These are phyloP conservation scores for Leptodontidium sp. DNA, from an alignment of 2,329 filamentous ascomycete genomes.

Conservation along the genomic window DNA sequence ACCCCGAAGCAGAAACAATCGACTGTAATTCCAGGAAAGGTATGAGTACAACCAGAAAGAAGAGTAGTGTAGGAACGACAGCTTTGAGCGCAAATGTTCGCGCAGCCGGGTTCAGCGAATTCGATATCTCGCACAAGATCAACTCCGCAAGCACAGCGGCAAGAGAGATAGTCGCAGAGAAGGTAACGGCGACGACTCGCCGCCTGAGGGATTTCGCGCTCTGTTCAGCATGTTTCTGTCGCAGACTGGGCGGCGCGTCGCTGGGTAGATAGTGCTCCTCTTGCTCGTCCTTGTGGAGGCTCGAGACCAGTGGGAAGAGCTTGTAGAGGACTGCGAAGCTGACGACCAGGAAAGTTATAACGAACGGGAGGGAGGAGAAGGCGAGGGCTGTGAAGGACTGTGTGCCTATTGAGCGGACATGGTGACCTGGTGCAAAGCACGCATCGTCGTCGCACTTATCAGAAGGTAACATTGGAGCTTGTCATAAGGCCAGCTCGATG, in stretches of 20 bases:
- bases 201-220: conserved; percentile 60
- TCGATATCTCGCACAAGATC: conserved; percentile 84
- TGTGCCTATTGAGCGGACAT: conserved; percentile 34
- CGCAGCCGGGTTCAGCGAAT: conserved; percentile 73
- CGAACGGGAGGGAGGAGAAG: conserved; percentile 72
- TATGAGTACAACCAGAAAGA: conserved; percentile 77
- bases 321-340: conserved; percentile 69
- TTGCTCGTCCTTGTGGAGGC: conserved; percentile 58
- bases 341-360: conserved; percentile 72
- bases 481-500: conserved; percentile 32
- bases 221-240: conserved; percentile 66
- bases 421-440: conserved; percentile 36
- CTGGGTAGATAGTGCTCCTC: conserved; percentile 70
- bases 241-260: conserved; percentile 66
- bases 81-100: conserved; percentile 72
- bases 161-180: conserved; percentile 79
- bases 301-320: conserved; percentile 77
- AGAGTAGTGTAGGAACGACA: conserved; percentile 74
- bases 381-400: conserved; percentile 55
- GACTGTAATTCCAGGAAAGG: conserved; percentile 80
- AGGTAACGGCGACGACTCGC: conserved; percentile 68
- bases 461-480: conserved; percentile 43
- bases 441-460: conserved; percentile 44
- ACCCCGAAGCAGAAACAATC: conserved; percentile 60
- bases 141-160: conserved; percentile 81